Conservation (phyloP, 2,329 filamentous ascomycete genomes). For the Thyridium curvatum region DNA sequence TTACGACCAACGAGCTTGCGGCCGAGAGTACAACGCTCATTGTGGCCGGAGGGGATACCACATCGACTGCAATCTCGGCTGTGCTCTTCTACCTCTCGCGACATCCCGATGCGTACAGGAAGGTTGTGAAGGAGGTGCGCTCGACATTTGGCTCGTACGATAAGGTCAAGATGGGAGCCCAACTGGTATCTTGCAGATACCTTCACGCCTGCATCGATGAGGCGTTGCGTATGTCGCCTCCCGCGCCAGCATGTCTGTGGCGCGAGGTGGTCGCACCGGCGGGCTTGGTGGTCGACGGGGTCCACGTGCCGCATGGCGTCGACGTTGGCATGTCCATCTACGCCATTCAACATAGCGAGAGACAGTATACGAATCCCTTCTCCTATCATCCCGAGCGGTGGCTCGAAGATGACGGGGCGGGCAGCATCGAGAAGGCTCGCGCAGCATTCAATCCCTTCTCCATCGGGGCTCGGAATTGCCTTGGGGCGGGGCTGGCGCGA, state of each 20-base stretch:
- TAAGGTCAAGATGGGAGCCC: slow-evolving; percentile 46
- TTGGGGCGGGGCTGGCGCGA: slow-evolving; percentile 65
- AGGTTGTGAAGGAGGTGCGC: slow-evolving; percentile 46
- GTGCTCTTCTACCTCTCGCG: slow-evolving; percentile 58
- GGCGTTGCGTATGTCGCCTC: slow-evolving; percentile 16
- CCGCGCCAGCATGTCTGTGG: slow-evolving; percentile 8
- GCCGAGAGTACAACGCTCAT: no score
- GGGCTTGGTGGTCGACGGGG: slow-evolving; percentile 48
- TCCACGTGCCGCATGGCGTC: slow-evolving; percentile 49
- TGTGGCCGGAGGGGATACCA: slow-evolving; percentile 61
- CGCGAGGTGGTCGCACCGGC: slow-evolving; percentile 20
- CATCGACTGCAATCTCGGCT: slow-evolving; percentile 60
- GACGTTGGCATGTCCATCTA: slow-evolving; percentile 62
- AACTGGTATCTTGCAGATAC: slow-evolving; percentile 40
- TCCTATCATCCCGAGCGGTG: slow-evolving; percentile 59
- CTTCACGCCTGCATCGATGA: slow-evolving; percentile 22
- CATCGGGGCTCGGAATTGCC: slow-evolving; percentile 63
- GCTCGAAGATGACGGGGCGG: slow-evolving; percentile 48
- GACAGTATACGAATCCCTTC: slow-evolving; percentile 55
- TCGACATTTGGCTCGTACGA: slow-evolving; percentile 42
- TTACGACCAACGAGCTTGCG: slow-evolving; percentile 49
- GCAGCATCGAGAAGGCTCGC: slow-evolving; percentile 8
- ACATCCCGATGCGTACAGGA: slow-evolving; percentile 38
- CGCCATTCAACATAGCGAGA: slow-evolving; percentile 59
- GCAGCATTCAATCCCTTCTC: slow-evolving; percentile 74